These are phyloP conservation scores for Neofusicoccum sp. DNA, from an alignment of 2,329 filamentous ascomycete species.

Conservation along the genomic window DNA sequence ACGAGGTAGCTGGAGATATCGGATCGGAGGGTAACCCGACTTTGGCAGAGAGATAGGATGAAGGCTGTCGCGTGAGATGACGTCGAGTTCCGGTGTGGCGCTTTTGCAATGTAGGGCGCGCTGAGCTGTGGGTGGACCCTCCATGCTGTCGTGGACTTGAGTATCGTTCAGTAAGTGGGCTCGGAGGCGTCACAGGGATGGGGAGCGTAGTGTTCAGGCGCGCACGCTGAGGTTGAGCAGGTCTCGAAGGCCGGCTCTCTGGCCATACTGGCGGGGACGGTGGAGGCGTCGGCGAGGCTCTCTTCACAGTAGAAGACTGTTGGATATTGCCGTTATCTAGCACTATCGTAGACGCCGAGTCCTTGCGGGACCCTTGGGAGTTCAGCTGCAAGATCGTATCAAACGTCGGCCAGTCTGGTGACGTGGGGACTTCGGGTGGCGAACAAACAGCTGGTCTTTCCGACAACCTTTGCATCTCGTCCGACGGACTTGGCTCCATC, in stretches of 20 bases:
- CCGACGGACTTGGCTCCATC: neutral
- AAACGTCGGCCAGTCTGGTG: neutral
- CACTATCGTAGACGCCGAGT: too few species aligned
- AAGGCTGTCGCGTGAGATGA: neutral
- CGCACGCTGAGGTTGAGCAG: neutral
- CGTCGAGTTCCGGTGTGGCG: neutral
- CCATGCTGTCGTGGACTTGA: neutral
- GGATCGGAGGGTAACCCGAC: neutral
- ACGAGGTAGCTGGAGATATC: neutral
- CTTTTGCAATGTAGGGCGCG: neutral
- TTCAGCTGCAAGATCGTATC: neutral
- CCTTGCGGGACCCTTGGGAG: neutral
- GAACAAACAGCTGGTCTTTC: neutral
- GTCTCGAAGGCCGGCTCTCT: neutral
- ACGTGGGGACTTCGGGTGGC: neutral
- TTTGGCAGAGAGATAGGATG: constrained; percentile 9
- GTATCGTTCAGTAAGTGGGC: neutral
- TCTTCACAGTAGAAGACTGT: neutral
- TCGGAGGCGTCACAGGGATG: neutral
- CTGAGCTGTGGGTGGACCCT: neutral
- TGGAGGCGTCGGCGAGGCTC: neutral
- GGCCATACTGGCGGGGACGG: neutral
- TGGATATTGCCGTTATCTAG: too few species aligned
- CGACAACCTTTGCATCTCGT: neutral
- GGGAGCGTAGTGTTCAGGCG: neutral